Evolutionary conservation across 345 rosid species (phyloP), one percentile per base, ranked within the genome.

Genomic region (Psidium friedrichsthalianum): DNA sequence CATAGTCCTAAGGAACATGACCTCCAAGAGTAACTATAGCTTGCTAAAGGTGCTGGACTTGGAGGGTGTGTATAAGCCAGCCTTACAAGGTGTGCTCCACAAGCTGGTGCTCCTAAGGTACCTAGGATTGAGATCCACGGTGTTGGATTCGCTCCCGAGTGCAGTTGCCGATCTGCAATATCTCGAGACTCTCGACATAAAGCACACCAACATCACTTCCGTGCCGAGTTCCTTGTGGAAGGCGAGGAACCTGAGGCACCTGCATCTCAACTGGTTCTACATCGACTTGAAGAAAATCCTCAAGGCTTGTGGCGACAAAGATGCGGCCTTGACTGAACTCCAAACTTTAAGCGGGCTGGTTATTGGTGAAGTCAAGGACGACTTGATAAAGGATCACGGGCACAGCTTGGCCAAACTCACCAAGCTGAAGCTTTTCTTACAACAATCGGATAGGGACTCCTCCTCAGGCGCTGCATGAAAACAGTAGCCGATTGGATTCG

Each of bases 91-190:
- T 7, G 40, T 59, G 10, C 74, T 88, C 4, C 76, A 82, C 25
- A 83, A 84, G 36, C 78, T 90, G 54, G 80, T 51, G 80, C 82
- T 59, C 5, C 47, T 76, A 51, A 90, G 83, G 86, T 87, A 89
- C 87, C 57, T 89, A 24, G 90, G 90, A 51, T 76, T 87, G 89
- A 87, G 90, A 51, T 87, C 87, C 36, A 88, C 90, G 8, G 82
- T 44, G 22, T 12, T 89, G 24, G 88, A 82, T 42, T 20, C 47
- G 0, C 69, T 87, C 74, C 87, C 87, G 3, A 1, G 21, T 0
- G 64, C n/a, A 3, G 49, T 88, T 13, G 83, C 14, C 5, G 16
- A 81, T 22, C 52, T 89, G 44, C 84, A 64, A 1, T 55, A 55
- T 44, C 84, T 89, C 6, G 85, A 85, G 29, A 87, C 90, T 3